These are phyloP conservation scores for Hemileccinum impolitum DNA, from an alignment of 768 basidiomycete species.

Conservation along the genomic window DNA sequence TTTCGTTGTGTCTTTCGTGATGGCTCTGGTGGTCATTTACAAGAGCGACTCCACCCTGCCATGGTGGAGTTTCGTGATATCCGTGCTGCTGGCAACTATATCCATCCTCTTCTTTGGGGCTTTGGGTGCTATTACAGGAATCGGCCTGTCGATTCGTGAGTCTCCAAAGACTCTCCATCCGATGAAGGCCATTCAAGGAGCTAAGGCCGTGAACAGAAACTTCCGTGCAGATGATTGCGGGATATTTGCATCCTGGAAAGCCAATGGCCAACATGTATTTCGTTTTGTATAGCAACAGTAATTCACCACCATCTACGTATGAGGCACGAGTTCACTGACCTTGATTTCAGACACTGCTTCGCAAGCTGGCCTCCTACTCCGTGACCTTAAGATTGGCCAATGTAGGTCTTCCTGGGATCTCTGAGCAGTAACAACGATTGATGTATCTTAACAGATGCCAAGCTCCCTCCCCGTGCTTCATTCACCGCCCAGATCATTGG, in stretches of 20 bases:
- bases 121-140: slow-evolving; percentile 49
- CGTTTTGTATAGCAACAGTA: slow-evolving; percentile 45
- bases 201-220: slow-evolving; percentile 14
- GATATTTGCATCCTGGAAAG: slow-evolving; percentile 35
- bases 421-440: slow-evolving; percentile 35
- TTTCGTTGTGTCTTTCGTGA: slow-evolving; percentile 34
- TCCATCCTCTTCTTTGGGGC: slow-evolving; percentile 54
- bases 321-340: slow-evolving; percentile 37
- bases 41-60: slow-evolving; percentile 51
- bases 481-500: slow-evolving; percentile 59
- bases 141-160: slow-evolving; percentile 20
- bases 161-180: background rate
- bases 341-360: slow-evolving; percentile 43
- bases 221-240: slow-evolving; percentile 36
- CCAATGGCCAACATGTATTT: slow-evolving; percentile 46
- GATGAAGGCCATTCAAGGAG: background rate
- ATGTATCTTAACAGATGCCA: slow-evolving; percentile 30
- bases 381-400: slow-evolving; percentile 50
- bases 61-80: slow-evolving; percentile 56
- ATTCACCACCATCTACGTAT: background rate
- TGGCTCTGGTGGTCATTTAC: slow-evolving; percentile 54
- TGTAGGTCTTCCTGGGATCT: slow-evolving; percentile 7
- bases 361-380: slow-evolving; percentile 49
- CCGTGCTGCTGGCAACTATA: slow-evolving; percentile 45
- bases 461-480: slow-evolving; percentile 62